Conservation (phyloP, 164 flowering plant species). For the Vitis rotundifolia region DNA sequence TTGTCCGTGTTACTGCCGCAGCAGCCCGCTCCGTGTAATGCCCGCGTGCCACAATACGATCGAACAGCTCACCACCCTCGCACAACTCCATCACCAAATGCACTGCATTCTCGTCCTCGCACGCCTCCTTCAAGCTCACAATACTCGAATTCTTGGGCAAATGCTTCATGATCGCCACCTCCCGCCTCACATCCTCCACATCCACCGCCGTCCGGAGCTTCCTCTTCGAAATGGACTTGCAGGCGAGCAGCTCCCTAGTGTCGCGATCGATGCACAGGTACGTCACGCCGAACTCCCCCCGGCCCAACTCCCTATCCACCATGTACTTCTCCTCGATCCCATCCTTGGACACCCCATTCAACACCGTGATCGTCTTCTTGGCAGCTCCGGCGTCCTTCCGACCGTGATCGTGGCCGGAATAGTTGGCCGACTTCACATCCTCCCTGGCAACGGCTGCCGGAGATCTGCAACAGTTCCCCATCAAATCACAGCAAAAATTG, state of each 20-base stretch:
- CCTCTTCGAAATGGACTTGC: constrained; percentile 87
- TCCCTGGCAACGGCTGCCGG: constrained; percentile 81
- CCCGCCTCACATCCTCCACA: constrained; percentile 86
- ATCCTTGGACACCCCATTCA: constrained; percentile 50
- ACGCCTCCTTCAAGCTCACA: constrained; percentile 79
- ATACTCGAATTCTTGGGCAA: constrained; percentile 77
- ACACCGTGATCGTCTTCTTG: constrained; percentile 55
- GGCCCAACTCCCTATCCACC: constrained; percentile 78
- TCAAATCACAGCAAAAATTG: constrained; percentile 18
- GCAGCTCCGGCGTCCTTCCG: constrained; percentile 29
- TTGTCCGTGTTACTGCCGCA: constrained; percentile 71
- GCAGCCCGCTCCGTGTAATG: constrained; percentile 90
- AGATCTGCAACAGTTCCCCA: constrained; percentile 93
- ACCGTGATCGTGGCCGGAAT: constrained; percentile 46
- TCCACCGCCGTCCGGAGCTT: constrained; percentile 88
- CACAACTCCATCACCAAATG: constrained; percentile 96
- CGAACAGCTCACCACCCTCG: constrained; percentile 92
- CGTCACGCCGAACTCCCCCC: constrained; percentile 92
- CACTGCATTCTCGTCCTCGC: constrained; percentile 92
- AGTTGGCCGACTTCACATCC: constrained; percentile 61
- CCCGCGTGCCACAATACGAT: constrained; percentile 89
- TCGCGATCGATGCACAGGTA: constrained; percentile 74
- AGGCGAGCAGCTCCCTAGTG: constrained; percentile 67
- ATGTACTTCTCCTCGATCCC: constrained; percentile 73
- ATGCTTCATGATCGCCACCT: constrained; percentile 93